Conservation (phyloP, 2,329 filamentous ascomycete species). For the Hirsutella thompsonii region DNA sequence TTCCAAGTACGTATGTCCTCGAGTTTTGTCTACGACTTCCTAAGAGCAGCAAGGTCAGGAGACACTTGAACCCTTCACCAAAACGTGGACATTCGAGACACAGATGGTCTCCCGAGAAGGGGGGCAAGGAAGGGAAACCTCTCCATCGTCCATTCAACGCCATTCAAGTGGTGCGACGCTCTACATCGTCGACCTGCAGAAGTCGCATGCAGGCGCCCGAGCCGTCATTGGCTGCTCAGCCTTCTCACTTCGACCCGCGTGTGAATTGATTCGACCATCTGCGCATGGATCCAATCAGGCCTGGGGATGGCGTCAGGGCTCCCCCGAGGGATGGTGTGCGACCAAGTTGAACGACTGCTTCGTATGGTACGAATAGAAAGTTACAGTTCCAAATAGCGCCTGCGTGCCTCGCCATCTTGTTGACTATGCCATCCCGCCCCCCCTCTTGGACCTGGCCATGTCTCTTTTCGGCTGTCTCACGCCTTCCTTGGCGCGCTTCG, state of each 20-base stretch:
- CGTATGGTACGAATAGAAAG: too few relatives aligned
- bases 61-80: too few relatives aligned
- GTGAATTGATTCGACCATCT: neutral
- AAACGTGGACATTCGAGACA: constrained; percentile 1
- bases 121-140: neutral
- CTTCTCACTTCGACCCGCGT: neutral
- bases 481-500: too few relatives aligned
- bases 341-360: neutral
- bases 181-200: constrained; percentile 1
- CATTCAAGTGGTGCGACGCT: neutral
- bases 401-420: neutral
- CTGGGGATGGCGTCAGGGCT: neutral
- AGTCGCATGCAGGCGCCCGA: neutral
- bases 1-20: too few relatives aligned
- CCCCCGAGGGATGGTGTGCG: neutral
- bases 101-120: constrained; percentile 2
- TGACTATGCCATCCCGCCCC: too few relatives aligned
- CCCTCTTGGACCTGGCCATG: too few relatives aligned
- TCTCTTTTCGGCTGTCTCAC: too few relatives aligned
- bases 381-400: neutral
- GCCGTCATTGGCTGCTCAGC: neutral
- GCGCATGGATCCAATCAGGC: neutral
- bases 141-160: neutral
- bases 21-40: too few relatives aligned
- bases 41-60: too few relatives aligned